Evolutionary conservation across 495 filamentous ascomycete species (phyloP).

Genomic region (Amphirosellinia nigrospora): DNA sequence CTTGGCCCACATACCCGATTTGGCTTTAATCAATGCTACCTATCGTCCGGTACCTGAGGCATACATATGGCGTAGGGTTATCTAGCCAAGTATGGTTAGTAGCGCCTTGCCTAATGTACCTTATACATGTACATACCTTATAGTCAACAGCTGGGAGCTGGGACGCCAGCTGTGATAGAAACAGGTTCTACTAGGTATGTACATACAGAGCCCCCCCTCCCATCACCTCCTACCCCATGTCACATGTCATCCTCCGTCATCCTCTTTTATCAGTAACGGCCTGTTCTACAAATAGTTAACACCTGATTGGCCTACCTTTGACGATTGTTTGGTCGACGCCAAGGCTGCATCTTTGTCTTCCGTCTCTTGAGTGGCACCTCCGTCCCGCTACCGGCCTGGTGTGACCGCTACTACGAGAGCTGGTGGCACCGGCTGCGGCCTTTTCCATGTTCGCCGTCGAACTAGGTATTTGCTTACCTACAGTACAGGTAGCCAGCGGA

Average conservation of each 20-base stretch:
- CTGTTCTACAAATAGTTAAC: constrained; percentile 4
- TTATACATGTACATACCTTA: not conserved
- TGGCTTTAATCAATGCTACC: too few relatives aligned
- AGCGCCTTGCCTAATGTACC: not conserved
- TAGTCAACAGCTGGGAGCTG: not conserved
- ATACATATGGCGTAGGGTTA: not conserved
- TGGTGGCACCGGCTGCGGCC: constrained; percentile 18
- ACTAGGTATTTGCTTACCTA: too few relatives aligned
- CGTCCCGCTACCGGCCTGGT: constrained; percentile 19
- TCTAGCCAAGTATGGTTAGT: not conserved
- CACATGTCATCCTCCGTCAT: constrained; percentile 20
- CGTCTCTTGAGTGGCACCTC: constrained; percentile 11
- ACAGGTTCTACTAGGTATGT: not conserved
- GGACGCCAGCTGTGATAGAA: not conserved
- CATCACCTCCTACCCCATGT: too few relatives aligned
- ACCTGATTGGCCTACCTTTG: constrained; percentile 13
- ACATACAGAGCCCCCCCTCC: not conserved
- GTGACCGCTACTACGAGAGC: constrained; percentile 7
- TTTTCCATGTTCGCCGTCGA: too few relatives aligned
- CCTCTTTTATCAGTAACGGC: too few relatives aligned
- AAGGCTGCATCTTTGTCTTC: constrained; percentile 20
- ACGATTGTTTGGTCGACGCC: constrained; percentile 12
- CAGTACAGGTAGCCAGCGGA: too few relatives aligned
- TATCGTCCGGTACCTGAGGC: too few relatives aligned
- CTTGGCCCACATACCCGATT: constrained; percentile 19